Base-by-base conservation (phyloP, 129 eudicot species). In the Escallonia herrerae region DNA sequence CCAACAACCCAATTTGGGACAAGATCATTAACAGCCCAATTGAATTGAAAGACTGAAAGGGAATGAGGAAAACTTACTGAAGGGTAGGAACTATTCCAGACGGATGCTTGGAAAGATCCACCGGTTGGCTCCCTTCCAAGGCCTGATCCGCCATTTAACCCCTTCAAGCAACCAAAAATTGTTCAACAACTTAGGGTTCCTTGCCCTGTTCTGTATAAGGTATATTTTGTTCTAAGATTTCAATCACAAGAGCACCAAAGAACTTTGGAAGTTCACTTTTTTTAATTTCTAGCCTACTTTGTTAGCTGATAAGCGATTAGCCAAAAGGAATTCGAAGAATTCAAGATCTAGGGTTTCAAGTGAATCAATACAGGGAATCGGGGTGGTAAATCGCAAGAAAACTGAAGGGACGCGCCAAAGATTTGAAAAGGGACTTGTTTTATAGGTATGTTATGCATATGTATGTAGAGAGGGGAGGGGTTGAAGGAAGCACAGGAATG, bases 81-180 rank as follows among this genome's bases (percentile, higher is more conserved):
- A 90, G 90, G 58, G 86, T 90, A 66, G 97, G 97, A 15, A 90
- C 82, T 40, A 90, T 86, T 47, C 90, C 90, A 62, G 97, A 86
- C 8, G 90, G 90, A 60, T 86, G 97, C 83, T 81, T 86, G 4
- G 90, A 66, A 37, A 83, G 83, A 79, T 86, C 97, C 67, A 86
- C 97, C 0, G 90, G 90, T 65, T 78, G 86, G 81, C 72, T 86
- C 54, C 90, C 95, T 73, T 84, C 93, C 74, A 80, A n/a, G 43
- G 72, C 85, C 72, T 84, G 95, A 65, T 87, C 95, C 22, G 95
- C 97, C 97, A 83, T 83, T 9, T 65, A 55, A 74, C 74, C 7
- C 44, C 40, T 58, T 33, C 0, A 7, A 55, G 60, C 56, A 61
- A 15, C 47, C 43, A 5, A 64, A 58, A 39, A n/a, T 0, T 49